Evolutionary conservation across 371 early-diverging fungal genomes (phyloP), one percentile per base, ranked within the genome.

Genomic region (Saksenaea oblongispora): DNA sequence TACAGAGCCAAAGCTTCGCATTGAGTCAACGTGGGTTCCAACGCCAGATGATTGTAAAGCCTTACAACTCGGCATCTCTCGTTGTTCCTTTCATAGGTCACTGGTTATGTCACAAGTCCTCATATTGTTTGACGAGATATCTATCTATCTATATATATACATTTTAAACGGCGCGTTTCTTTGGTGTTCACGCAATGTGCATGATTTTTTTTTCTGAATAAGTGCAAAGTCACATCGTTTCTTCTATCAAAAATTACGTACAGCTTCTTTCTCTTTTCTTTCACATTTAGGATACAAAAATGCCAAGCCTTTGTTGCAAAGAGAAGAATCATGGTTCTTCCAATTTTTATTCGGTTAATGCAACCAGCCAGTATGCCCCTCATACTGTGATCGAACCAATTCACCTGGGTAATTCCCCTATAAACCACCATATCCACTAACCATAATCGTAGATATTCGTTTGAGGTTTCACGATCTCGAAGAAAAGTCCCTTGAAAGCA

Each of bases 361-460:
- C 76, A 17, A 35, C 62, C 11, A 70, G 66, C 41, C 73, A 74
- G 9, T 82, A 82, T 59, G 83, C 78, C 34, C 83, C 83, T 8
- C 61, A 70, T 56, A 67, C 66, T 26, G 74, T 73, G 14, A 74
- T 82, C 39, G 74, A 79, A 39, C 78, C 83, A 36, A 56, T 73
- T 10, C 83, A 80, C 56, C 36, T 70, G 5, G 74, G 78, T 77
- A 67, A 34, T 22, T 57, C 18, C 36, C 24, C 31, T 10, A 34
- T 60, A 3, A n/a, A 34, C 14, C 11, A 8, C 17, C 37, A 22
- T 51, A 51, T 9, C 28, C 22, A 14, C 44, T 35, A 44, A 34
- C 22, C 22, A 60, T 55, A 55, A 41, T 47, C 26, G 31, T 71
- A 67, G 80, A 82, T 58, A 79, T 78, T 31, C 62, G 60, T 37